Conservation (phyloP, 768 basidiomycete species). For the Coprinellus micaceus region DNA sequence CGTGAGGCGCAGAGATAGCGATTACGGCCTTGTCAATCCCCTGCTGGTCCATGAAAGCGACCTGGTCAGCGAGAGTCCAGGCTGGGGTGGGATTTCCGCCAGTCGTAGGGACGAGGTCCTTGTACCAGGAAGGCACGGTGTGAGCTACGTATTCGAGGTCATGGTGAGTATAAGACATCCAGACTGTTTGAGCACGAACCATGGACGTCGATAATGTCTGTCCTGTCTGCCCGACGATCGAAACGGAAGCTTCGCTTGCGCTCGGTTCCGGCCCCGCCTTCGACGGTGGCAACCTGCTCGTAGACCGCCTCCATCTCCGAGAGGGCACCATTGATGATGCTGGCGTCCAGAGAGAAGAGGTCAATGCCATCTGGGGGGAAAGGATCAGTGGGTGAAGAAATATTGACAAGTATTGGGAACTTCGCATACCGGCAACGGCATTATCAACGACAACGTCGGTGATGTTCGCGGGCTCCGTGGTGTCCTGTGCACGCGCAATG, state of each 20-base stretch:
- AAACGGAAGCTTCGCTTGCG: conserved; percentile 8
- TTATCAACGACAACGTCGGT: conserved; percentile 23
- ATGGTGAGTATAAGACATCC: neutral
- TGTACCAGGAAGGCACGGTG: conserved; percentile 30
- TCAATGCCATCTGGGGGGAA: conserved; percentile 26
- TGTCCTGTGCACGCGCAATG: conserved; percentile 17
- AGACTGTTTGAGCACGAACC: conserved; percentile 15
- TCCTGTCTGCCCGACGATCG: conserved; percentile 17
- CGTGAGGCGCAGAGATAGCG: conserved; percentile 30
- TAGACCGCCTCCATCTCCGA: conserved; percentile 23
- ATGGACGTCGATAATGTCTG: conserved; percentile 28
- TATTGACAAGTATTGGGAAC: neutral
- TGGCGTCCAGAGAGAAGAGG: conserved; percentile 20
- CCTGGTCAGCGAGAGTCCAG: conserved; percentile 25
- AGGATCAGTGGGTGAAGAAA: neutral
- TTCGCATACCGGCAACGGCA: conserved; percentile 25
- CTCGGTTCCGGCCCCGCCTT: conserved; percentile 2
- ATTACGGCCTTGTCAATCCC: conserved; percentile 27
- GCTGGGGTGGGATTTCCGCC: conserved; percentile 28
- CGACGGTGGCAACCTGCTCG: neutral
- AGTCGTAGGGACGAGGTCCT: conserved; percentile 23
- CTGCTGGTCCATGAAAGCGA: conserved; percentile 29
- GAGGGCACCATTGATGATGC: conserved; percentile 20
- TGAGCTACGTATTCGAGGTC: conserved; percentile 19
- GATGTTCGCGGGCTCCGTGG: conserved; percentile 10